phyloP scores from a whole-genome alignment of 2,329 filamentous ascomycete species.

The Magnaporthiopsis rhizophila region DNA sequence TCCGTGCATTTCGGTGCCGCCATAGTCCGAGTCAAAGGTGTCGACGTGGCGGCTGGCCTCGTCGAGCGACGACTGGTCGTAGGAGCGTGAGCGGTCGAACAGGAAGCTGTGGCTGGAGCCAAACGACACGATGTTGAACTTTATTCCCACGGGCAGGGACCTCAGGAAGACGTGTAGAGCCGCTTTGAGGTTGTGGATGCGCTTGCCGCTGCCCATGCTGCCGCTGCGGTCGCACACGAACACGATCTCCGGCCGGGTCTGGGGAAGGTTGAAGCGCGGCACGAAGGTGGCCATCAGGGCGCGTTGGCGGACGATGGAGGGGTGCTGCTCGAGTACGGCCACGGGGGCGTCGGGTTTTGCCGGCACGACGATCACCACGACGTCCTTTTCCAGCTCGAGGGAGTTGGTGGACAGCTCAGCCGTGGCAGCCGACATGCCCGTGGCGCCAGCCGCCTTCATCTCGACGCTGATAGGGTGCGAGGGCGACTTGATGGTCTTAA shows the following conservation, averaged over 20 bases:
- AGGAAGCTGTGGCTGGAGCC: constrained; percentile 39
- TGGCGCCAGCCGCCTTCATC: constrained; percentile 31
- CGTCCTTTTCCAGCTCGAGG: constrained; percentile 52
- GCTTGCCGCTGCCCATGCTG: constrained; percentile 43
- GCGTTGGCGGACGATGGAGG: constrained; percentile 49
- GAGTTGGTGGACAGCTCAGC: constrained; percentile 48
- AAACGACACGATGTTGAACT: constrained; percentile 66
- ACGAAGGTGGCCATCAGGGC: constrained; percentile 66
- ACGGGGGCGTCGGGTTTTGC: constrained; percentile 52
- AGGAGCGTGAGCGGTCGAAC: constrained; percentile 36
- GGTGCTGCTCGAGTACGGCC: constrained; percentile 59
- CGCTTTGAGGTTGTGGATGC: constrained; percentile 43
- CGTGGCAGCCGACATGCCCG: constrained; percentile 34
- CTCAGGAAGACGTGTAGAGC: constrained; percentile 58
- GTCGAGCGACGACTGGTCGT: constrained; percentile 34
- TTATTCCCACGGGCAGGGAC: constrained; percentile 53
- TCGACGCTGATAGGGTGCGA: constrained; percentile 60
- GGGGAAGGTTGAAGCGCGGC: constrained; percentile 57
- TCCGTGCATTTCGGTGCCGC: constrained; percentile 44
- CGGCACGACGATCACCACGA: constrained; percentile 56
- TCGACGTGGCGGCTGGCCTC: constrained; percentile 33
- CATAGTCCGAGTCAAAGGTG: constrained; percentile 36
- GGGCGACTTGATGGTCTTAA: constrained; percentile 57
- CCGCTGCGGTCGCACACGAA: constrained; percentile 68
- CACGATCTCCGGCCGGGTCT: constrained; percentile 52